Base-by-base conservation (phyloP, 106 monocot species). In the Allium fistulosum region DNA sequence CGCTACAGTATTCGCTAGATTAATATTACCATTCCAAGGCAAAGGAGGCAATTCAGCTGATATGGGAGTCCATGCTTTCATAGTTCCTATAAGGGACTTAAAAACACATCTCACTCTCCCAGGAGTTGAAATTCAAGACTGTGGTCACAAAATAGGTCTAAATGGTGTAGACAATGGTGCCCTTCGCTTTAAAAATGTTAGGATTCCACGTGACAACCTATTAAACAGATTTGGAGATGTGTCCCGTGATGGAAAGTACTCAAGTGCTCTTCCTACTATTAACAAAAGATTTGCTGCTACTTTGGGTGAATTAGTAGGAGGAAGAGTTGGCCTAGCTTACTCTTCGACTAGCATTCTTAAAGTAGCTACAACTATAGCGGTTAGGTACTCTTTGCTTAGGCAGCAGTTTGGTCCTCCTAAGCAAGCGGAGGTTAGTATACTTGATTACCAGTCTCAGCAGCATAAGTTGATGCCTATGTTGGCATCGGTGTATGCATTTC, bases 141-240 rank as follows among this genome's bases (percentile, higher is more conserved):
- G 97, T 57, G 97, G 97, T 2, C 92, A 93, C 82, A 99, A 99
- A 69, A 65, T 93, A 14, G 97, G 97, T 16, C 80, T 99, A 28
- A 99, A 99, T 77, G 97, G 97, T 12, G 97, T 99, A 9, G 97
- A 99, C 51, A 99, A 99, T 74, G 97, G 97, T 37, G 97, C 93
- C 48, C 69, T 99, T 17, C 75, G 83, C 26, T 99, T 99, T 71
- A 48, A 57, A 28, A 75, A 76, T 18, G 87, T 99, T 17, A 85
- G 89, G 58, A 85, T 99, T 63, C 97, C 97, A 46, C 83, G 97
- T 6, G 89, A 93, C 17, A 92, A 99, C 61, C 86, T 99, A 5
- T 82, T 99, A 7, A 90, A 99, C 70, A 70, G 97, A 28, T 99
- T 99, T 53, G 97, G 92, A 45, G 93, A 90, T 67, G 92, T 99